Evolutionary conservation across 2,329 filamentous ascomycete species (phyloP).

Genomic region (Cladosporium sp.): DNA sequence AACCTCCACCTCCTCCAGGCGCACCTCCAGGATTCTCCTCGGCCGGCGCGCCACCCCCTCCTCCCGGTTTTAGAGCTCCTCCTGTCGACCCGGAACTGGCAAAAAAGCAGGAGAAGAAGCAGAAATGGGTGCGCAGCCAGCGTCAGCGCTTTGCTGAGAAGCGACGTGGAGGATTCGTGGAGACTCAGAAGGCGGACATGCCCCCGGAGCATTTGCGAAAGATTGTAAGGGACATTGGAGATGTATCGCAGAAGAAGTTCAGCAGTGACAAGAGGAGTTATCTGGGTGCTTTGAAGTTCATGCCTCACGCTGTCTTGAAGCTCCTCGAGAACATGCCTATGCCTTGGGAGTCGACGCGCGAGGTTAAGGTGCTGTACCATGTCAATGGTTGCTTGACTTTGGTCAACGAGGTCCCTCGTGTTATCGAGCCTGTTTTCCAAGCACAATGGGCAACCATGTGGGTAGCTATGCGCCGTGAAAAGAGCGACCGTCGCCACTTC

Average conservation of each 20-base stretch:
- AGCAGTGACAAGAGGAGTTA: constrained; percentile 98
- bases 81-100: constrained; percentile 79
- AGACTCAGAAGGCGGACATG: constrained; percentile 98
- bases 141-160: constrained; percentile 95
- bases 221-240: constrained; percentile 97
- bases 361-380: constrained; percentile 97
- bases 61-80: constrained; percentile 75
- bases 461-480: constrained; percentile 96
- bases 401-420: constrained; percentile 93
- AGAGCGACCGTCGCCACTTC: constrained; percentile 92
- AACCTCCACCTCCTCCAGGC: constrained; percentile 46
- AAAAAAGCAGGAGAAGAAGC: constrained; percentile 98
- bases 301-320: constrained; percentile 98
- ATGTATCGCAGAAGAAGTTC: constrained; percentile 99
- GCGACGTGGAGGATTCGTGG: constrained; percentile 91
- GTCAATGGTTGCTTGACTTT: constrained; percentile 96
- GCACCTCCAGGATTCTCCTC: constrained; percentile 51
- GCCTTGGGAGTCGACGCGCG: constrained; percentile 95
- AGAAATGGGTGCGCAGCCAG: constrained; percentile 92
- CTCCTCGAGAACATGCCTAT: constrained; percentile 99
- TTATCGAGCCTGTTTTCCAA: constrained; percentile 96
- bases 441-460: constrained; percentile 99
- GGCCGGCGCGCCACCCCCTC: constrained; percentile 64
- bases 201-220: constrained; percentile 97
- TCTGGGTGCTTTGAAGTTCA: constrained; percentile 95